Percentiles rank a stretch among this genome's conserved stretches.
These are phyloP conservation scores for Castanea sativa DNA, from an alignment of 306 rosid genomes.

Conservation along the genomic window DNA sequence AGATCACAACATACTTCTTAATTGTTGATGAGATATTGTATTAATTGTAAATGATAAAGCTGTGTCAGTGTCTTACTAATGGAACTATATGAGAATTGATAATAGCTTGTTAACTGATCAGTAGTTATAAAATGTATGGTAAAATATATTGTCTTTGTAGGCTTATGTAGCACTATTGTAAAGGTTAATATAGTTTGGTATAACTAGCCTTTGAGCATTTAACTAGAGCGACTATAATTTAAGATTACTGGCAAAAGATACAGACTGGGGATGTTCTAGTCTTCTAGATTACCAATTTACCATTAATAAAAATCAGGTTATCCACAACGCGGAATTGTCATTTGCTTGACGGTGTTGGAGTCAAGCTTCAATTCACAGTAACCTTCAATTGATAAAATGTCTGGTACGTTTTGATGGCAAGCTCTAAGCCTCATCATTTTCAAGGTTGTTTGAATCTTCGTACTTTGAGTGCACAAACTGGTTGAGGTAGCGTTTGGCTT, in stretches of 20 bases:
- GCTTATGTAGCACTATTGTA: too few species aligned
- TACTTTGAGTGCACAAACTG: background rate
- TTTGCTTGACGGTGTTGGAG: background rate
- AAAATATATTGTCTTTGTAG: too few species aligned
- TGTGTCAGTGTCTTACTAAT: too few species aligned
- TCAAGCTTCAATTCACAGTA: conserved; percentile 10
- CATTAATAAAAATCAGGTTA: background rate
- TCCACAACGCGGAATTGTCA: conserved; percentile 11
- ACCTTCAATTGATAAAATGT: background rate
- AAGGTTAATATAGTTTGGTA: too few species aligned
- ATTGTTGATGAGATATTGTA: too few species aligned
- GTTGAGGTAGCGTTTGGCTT: background rate
- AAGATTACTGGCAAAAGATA: background rate
- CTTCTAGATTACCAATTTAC: background rate
- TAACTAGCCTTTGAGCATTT: too few species aligned
- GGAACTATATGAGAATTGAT: too few species aligned
- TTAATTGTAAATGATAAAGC: too few species aligned
- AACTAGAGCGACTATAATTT: too few species aligned
- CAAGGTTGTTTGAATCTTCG: background rate
- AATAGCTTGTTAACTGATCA: too few species aligned
- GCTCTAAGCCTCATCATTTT: background rate
- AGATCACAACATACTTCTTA: too few species aligned
- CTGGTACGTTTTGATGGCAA: background rate
- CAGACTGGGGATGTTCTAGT: background rate
- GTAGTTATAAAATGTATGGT: too few species aligned